Base-by-base conservation (phyloP, 805 yeast species). In the Metschnikowia henanensis region DNA sequence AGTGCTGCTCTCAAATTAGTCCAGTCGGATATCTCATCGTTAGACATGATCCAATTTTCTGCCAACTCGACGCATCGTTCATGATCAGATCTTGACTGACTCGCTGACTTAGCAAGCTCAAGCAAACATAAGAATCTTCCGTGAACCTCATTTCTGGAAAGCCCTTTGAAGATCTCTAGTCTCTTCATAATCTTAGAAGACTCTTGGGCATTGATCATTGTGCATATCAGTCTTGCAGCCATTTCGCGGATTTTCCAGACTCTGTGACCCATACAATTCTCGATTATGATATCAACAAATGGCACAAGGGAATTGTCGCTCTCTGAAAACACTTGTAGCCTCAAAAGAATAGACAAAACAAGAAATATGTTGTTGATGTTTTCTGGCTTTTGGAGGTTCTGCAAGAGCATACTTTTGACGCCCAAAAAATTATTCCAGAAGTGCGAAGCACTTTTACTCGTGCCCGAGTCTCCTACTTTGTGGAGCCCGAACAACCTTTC, bases 161-260 rank as follows among this genome's bases (percentile, higher is more conserved):
- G 6, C 1, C 30, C 28, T 6, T 25, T 21, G 9, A 17, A 25
- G 12, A 28, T 18, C n/a, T 51, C 50, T 1, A 54, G 54, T 7
- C 65, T 58, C 1, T 63, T 67, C 1, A 56, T 52, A 7, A 65
- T 47, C 2, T 35, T 31, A 2, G 41, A 15, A 20, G 52, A 22
- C 3, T 52, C 47, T 3, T 41, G 32, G 6, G 44, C 41, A 15
- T 41, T 42, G 12, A 77, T 59, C 37, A 84, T 61, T 0, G 83
- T 65, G 0, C 84, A 77, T 2, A 87, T 55, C 4, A 89, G 78
- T 56, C 82, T 73, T 0, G 96, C 87, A 0, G 96, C 86, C 79
- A 87, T 78, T 57, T 91, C 97, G 49, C 99, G 75, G 7, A 94
- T 75, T 55, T 89, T 89, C 96, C 96, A 92, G 43, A 74, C 68